A percentile compares a stretch with the other conserved stretches of the same genome.
Evolutionary conservation across 129 eudicot species (phyloP).

Genomic region (Flaveria trinervia): DNA sequence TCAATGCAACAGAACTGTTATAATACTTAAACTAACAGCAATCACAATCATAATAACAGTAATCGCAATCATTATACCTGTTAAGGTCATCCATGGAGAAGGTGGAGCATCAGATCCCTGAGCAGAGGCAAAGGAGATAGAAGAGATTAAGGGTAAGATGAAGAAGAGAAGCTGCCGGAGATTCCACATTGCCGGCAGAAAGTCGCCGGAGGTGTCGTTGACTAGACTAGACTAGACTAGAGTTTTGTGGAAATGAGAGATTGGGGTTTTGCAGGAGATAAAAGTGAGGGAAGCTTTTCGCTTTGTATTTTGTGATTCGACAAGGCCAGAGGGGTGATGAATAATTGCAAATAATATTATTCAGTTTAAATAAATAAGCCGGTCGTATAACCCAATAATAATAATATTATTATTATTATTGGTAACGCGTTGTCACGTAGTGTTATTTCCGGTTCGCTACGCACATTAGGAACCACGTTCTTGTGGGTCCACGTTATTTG

Average conservation of each 20-base stretch:
- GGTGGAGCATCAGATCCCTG: slow-evolving; percentile 22
- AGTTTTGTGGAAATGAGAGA: not conserved
- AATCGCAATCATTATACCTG: not conserved
- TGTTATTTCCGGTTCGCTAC: slow-evolving; percentile 1
- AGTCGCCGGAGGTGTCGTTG: slow-evolving; percentile 2
- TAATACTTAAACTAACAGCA: too few relatives aligned
- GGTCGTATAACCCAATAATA: not conserved
- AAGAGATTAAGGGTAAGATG: slow-evolving; percentile 14
- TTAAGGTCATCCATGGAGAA: slow-evolving; percentile 22
- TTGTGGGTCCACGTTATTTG: slow-evolving; percentile 6
- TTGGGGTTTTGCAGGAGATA: not conserved
- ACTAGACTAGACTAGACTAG: not conserved
- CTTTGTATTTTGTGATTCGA: not conserved
- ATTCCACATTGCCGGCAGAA: slow-evolving; percentile 33
- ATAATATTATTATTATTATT: too few relatives aligned
- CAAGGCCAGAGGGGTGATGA: not conserved
- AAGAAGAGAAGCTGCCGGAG: slow-evolving; percentile 23
- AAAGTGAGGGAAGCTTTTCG: not conserved
- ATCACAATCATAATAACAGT: slow-evolving; percentile 24
- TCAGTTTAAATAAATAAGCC: not conserved
- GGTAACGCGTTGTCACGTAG: slow-evolving; percentile 14
- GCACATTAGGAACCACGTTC: slow-evolving; percentile 11
- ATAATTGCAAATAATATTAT: slow-evolving; percentile 1
- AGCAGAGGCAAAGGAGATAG: slow-evolving; percentile 23
- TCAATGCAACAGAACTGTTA: too few relatives aligned